phyloP scores from a whole-genome alignment of 768 basidiomycete genomes.

The Hypholoma sublateritium region DNA sequence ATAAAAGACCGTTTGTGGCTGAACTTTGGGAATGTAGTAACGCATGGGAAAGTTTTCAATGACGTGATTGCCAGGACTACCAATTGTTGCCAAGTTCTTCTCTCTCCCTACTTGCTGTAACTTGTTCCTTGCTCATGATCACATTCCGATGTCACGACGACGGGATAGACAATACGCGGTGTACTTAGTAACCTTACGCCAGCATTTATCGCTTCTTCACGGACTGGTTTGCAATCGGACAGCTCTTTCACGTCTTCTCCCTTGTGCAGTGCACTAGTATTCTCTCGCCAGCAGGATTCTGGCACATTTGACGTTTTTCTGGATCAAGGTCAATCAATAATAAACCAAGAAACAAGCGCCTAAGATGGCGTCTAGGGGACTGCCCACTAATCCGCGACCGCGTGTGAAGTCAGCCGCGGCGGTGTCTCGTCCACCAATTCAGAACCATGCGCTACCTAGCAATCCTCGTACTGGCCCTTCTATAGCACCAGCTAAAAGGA shows the following conservation, averaged over 20 bases:
- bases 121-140: background rate
- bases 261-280: slow-evolving; percentile 16
- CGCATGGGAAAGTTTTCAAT: slow-evolving; percentile 7
- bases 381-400: slow-evolving; percentile 24
- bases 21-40: background rate
- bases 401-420: slow-evolving; percentile 8
- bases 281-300: slow-evolving; percentile 19
- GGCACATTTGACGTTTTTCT: slow-evolving; percentile 5
- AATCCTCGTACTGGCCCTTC: slow-evolving; percentile 10
- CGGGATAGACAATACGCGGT: slow-evolving; percentile 11
- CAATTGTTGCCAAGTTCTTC: background rate
- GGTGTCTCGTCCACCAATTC: background rate
- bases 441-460: background rate
- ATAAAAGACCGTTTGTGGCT: background rate
- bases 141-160: slow-evolving; percentile 5
- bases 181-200: background rate
- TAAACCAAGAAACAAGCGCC: slow-evolving; percentile 7
- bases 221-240: background rate
- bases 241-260: slow-evolving; percentile 9
- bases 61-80: slow-evolving; percentile 20
- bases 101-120: too few relatives aligned
- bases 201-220: background rate
- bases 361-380: slow-evolving; percentile 15
- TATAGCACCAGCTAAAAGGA: background rate
- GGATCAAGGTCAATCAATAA: background rate